Conservation (phyloP, 345 rosid genomes). For the Firmiana major region DNA sequence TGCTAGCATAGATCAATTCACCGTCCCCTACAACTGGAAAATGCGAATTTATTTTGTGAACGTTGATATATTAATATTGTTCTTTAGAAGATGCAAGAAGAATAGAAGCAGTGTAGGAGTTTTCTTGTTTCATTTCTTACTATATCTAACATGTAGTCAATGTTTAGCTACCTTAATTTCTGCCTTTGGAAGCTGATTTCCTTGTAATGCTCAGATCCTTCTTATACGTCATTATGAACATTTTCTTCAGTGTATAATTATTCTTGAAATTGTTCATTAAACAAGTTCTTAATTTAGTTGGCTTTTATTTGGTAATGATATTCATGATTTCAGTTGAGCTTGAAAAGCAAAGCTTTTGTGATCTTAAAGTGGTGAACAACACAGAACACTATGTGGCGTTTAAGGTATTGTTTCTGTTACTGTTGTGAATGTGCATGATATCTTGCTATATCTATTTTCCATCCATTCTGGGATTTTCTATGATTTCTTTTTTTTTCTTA, state of each 20-base stretch:
- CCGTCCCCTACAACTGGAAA: not conserved
- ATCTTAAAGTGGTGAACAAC: constrained; percentile 73
- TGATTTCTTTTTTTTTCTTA: constrained; percentile 6
- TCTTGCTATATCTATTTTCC: not conserved
- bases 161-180: not conserved
- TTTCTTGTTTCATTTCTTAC: not conserved
- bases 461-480: not conserved
- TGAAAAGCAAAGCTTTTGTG: constrained; percentile 62
- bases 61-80: not conserved
- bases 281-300: not conserved
- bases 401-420: constrained; percentile 42
- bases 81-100: not conserved
- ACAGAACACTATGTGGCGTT: constrained; percentile 75
- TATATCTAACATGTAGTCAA: not conserved
- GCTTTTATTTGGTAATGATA: constrained; percentile 1
- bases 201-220: not conserved
- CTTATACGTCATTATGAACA: not conserved
- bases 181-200: not conserved
- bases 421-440: not conserved
- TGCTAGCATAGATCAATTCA: not conserved
- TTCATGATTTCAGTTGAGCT: constrained; percentile 56
- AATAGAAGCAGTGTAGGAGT: not conserved
- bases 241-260: not conserved
- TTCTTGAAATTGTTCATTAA: not conserved
- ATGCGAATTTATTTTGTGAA: not conserved